Percentiles rank a stretch among this genome's conserved stretches.
Conservation (phyloP, 768 basidiomycete species). For the Rickenella mellea region DNA sequence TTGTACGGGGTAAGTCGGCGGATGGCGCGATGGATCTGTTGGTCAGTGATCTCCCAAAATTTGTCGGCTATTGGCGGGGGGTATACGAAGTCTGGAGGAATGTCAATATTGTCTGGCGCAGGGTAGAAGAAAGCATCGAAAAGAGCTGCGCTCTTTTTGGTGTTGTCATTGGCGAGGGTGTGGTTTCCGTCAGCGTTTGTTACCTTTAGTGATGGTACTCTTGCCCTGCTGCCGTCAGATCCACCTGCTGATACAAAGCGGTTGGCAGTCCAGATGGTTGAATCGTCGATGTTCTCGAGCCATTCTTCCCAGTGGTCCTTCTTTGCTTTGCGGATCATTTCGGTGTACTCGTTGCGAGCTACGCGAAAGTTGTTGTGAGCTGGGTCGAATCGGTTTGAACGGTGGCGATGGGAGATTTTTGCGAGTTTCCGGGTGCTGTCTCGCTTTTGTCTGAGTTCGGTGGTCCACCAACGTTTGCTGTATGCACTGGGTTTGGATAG, state of each 20-base stretch:
- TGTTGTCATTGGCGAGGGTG: not conserved
- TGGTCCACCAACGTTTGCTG: not conserved
- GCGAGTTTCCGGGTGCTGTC: not conserved
- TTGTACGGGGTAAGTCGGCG: not conserved
- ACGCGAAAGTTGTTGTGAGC: not conserved
- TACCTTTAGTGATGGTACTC: constrained; percentile 12
- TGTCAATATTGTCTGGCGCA: not conserved
- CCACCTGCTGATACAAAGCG: constrained; percentile 4
- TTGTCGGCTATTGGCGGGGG: not conserved
- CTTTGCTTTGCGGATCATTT: constrained; percentile 11
- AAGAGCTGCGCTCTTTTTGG: not conserved
- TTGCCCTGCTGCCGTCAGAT: constrained; percentile 7
- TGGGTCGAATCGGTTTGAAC: not conserved
- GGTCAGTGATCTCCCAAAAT: not conserved
- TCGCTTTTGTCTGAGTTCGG: not conserved
- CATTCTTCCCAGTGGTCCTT: constrained; percentile 15
- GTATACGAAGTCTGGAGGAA: not conserved
- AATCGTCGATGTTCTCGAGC: constrained; percentile 9
- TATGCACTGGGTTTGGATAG: not conserved
- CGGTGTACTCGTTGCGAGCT: constrained; percentile 6
- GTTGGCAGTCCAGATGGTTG: constrained; percentile 12
- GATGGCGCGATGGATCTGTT: not conserved
- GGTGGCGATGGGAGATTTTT: not conserved
- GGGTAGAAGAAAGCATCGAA: not conserved
- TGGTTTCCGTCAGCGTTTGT: not conserved